phyloP scores from a whole-genome alignment of 139 green algal species.

The Raphidocelis subcapitata region DNA sequence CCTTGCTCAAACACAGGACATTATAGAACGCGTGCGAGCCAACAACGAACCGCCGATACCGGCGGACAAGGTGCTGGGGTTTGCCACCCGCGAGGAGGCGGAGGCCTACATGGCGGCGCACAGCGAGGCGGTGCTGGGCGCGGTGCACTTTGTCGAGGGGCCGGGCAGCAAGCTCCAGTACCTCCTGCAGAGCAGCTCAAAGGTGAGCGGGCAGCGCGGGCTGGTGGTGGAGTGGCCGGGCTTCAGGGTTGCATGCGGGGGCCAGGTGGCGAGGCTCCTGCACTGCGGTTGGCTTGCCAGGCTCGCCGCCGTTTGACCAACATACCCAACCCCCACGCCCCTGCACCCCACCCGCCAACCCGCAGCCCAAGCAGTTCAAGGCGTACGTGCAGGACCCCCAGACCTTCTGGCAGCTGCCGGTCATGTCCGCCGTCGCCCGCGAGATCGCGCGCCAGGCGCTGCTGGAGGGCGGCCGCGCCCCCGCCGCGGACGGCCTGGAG shows the following conservation, averaged over 20 bases:
- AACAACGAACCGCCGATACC: slow-evolving; percentile 66
- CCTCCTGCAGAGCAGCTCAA: slow-evolving; percentile 85
- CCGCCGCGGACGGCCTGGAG: slow-evolving; percentile 7
- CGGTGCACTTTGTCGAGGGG: slow-evolving; percentile 59
- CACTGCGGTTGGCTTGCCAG: background rate
- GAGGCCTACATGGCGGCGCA: slow-evolving; percentile 76
- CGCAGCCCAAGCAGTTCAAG: slow-evolving; percentile 60
- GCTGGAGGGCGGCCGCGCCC: background rate
- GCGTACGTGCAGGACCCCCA: slow-evolving; percentile 60
- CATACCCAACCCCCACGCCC: no score
- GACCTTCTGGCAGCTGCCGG: slow-evolving; percentile 64
- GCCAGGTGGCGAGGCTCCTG: background rate
- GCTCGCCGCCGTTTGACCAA: no score
- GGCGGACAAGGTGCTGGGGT: slow-evolving; percentile 48
- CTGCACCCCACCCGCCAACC: no score
- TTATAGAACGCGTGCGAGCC: slow-evolving; percentile 56
- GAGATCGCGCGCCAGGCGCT: slow-evolving; percentile 61
- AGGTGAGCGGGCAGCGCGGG: slow-evolving; percentile 35
- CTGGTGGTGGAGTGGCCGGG: background rate
- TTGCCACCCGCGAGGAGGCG: slow-evolving; percentile 42
- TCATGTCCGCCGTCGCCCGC: slow-evolving; percentile 73
- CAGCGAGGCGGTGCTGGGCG: slow-evolving; percentile 54
- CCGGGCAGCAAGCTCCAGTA: slow-evolving; percentile 47
- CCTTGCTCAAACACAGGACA: slow-evolving; percentile 15
- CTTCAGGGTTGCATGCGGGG: no score